These are phyloP conservation scores for Boletus hoseneyae DNA, from an alignment of 1,284 basidiomycete species.

Conservation along the genomic window DNA sequence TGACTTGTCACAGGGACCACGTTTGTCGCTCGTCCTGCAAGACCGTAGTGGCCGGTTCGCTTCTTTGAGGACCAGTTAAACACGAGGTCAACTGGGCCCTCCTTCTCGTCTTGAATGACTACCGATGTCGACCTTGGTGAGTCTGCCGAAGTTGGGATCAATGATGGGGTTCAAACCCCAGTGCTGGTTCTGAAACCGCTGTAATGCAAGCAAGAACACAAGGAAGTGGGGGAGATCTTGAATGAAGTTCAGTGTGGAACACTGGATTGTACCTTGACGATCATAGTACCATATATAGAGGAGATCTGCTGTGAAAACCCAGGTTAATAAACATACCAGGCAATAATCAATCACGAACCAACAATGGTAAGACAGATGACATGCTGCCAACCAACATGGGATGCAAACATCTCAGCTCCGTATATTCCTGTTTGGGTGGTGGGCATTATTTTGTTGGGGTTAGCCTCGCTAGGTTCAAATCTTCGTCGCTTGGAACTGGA, in stretches of 20 bases:
- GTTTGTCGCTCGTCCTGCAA: too few species aligned
- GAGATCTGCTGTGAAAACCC: not conserved
- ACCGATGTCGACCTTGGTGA: too few species aligned
- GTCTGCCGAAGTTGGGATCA: too few species aligned
- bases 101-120: too few species aligned
- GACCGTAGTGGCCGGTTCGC: too few species aligned
- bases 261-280: slow-evolving; percentile 2
- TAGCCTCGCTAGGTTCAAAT: not conserved
- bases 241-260: slow-evolving; percentile 12
- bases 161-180: too few species aligned
- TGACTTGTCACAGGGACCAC: too few species aligned
- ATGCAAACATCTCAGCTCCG: not conserved
- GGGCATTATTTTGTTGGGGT: not conserved
- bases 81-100: too few species aligned
- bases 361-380: not conserved
- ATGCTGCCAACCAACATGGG: not conserved
- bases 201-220: slow-evolving; percentile 30
- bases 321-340: not conserved
- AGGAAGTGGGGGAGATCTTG: slow-evolving; percentile 32
- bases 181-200: slow-evolving; percentile 6
- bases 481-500: not conserved
- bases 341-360: not conserved
- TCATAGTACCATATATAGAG: slow-evolving; percentile 9
- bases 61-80: too few species aligned
- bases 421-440: not conserved